Percentiles rank a stretch among this genome's conserved stretches.
Conservation (phyloP, 2,329 filamentous ascomycete genomes). For the Arachnomyces sp. region DNA sequence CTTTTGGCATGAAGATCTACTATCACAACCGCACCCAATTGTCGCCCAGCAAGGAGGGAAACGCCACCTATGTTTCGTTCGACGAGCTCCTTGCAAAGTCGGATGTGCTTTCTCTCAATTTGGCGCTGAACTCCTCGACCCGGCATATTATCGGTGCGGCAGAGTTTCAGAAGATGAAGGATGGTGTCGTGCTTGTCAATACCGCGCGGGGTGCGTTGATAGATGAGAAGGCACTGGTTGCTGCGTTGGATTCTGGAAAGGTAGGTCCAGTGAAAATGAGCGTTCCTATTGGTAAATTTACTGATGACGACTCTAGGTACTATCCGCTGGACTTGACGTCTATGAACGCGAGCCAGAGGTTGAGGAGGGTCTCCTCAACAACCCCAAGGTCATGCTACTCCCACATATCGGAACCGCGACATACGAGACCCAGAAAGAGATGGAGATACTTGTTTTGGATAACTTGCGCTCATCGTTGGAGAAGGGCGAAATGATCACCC, state of each 20-base stretch:
- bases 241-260: conserved; percentile 37
- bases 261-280: conserved; percentile 15
- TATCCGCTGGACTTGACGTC: conserved; percentile 38
- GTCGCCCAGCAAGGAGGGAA: conserved; percentile 31
- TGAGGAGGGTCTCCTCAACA: conserved; percentile 40
- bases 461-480: conserved; percentile 51
- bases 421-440: conserved; percentile 53
- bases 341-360: conserved; percentile 40
- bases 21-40: conserved; percentile 40
- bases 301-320: conserved; percentile 21
- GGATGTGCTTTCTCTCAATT: conserved; percentile 40
- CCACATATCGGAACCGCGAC: conserved; percentile 55
- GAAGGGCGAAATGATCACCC: conserved; percentile 50
- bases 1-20: conserved; percentile 40
- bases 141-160: conserved; percentile 38
- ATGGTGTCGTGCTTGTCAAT: conserved; percentile 28
- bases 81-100: conserved; percentile 38
- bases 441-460: conserved; percentile 52
- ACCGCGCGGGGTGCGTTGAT: conserved; percentile 26
- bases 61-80: conserved; percentile 38
- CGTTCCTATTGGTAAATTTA: background rate
- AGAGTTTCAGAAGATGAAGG: conserved; percentile 34
- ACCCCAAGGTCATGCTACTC: conserved; percentile 43
- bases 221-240: conserved; percentile 40
- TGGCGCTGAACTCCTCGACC: conserved; percentile 37